Evolutionary conservation across 176 grass and related monocot species (phyloP).

Genomic region (Oryza nivara): DNA sequence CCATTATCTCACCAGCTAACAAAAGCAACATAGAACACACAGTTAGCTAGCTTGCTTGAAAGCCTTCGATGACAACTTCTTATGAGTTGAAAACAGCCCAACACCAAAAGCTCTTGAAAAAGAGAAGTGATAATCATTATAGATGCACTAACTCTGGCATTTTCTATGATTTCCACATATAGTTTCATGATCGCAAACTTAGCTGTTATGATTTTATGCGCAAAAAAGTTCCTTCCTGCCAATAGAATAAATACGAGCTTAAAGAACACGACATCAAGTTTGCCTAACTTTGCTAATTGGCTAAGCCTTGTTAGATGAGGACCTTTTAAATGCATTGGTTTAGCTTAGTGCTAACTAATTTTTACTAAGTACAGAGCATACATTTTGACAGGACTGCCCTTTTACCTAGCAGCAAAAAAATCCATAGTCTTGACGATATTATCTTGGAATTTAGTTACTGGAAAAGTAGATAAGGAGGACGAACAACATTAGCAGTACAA

Average conservation of each 20-base stretch:
- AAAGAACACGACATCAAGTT: not conserved
- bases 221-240: slow-evolving; percentile 24
- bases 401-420: not conserved
- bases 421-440: slow-evolving; percentile 7
- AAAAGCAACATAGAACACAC: slow-evolving; percentile 30
- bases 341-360: slow-evolving; percentile 20
- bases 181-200: slow-evolving; percentile 35
- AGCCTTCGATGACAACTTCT: slow-evolving; percentile 20
- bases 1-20: slow-evolving; percentile 26
- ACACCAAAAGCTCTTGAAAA: slow-evolving; percentile 35
- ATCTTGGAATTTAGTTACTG: slow-evolving; percentile 32
- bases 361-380: slow-evolving; percentile 5
- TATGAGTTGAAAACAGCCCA: slow-evolving; percentile 11
- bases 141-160: slow-evolving; percentile 31
- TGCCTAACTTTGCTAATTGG: slow-evolving; percentile 19
- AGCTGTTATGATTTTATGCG: slow-evolving; percentile 53
- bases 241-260: slow-evolving; percentile 28
- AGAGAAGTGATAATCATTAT: slow-evolving; percentile 16
- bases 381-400: not conserved
- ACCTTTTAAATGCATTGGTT: slow-evolving; percentile 36
- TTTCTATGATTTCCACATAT: slow-evolving; percentile 20
- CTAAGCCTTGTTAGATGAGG: slow-evolving; percentile 12
- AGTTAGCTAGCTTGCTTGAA: slow-evolving; percentile 40
- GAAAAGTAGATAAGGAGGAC: slow-evolving; percentile 19
- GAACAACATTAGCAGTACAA: slow-evolving; percentile 31